Conservation (phyloP, 1,284 basidiomycete genomes). For the Sporisorium iseilematis-ciliati region DNA sequence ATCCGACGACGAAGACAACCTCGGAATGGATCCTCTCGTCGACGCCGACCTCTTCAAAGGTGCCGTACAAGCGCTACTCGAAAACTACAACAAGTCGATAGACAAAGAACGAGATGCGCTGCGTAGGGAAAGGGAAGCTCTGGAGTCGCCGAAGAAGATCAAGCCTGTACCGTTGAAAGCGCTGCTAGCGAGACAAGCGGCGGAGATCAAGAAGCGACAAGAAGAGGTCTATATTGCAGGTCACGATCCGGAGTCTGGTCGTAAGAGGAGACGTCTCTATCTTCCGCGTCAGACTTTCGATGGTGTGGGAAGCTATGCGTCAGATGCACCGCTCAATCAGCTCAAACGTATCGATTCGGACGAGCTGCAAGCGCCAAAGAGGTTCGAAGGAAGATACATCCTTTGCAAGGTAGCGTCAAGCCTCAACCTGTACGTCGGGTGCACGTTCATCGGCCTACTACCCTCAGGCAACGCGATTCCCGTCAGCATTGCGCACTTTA, state of each 20-base stretch:
- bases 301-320: conserved; percentile 54
- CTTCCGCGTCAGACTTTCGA: conserved; percentile 62
- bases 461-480: conserved; percentile 56
- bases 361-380: conserved; percentile 53
- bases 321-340: conserved; percentile 36
- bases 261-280: conserved; percentile 41
- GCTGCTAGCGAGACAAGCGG: conserved; percentile 55
- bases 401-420: conserved; percentile 59
- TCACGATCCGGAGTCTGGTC: conserved; percentile 31
- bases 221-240: conserved; percentile 39
- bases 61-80: conserved; percentile 63
- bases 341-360: conserved; percentile 47
- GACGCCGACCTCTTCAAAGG: conserved; percentile 66
- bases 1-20: conserved; percentile 28
- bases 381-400: conserved; percentile 53
- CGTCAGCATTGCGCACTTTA: conserved; percentile 64
- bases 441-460: conserved; percentile 57
- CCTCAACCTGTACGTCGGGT: conserved; percentile 59
- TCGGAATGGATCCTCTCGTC: conserved; percentile 44
- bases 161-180: conserved; percentile 61
- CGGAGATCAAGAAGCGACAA: conserved; percentile 58
- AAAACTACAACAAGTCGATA: conserved; percentile 61
- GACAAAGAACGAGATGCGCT: conserved; percentile 53
- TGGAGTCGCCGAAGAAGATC: conserved; percentile 41
- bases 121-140: conserved; percentile 37